Evolutionary conservation across 1,284 basidiomycete genomes (phyloP).

Genomic region (Caloboletus firmus): DNA sequence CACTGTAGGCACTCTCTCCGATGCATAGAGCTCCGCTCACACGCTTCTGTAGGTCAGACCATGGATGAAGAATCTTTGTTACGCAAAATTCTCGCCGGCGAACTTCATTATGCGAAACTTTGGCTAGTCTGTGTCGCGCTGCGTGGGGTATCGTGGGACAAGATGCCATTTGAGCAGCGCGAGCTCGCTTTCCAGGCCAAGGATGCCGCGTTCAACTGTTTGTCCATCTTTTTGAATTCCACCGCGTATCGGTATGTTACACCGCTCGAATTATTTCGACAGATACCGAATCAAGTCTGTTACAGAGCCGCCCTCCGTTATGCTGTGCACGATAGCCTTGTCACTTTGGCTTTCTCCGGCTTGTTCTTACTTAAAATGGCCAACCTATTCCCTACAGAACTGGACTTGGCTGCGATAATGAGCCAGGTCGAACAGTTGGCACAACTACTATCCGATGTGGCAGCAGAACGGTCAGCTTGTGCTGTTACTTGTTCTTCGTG

Average conservation of each 20-base stretch:
- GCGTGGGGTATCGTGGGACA: conserved; percentile 89
- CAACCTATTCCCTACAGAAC: conserved; percentile 77
- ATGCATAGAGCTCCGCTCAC: conserved; percentile 7
- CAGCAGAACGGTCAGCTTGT: conserved; percentile 70
- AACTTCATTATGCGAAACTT: conserved; percentile 87
- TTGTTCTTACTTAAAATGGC: conserved; percentile 92
- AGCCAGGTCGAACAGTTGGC: conserved; percentile 82
- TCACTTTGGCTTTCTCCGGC: conserved; percentile 89
- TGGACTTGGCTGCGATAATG: conserved; percentile 73
- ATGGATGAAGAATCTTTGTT: conserved; percentile 84
- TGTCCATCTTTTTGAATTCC: conserved; percentile 78
- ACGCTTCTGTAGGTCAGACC: conserved; percentile 52
- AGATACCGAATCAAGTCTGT: conserved; percentile 1
- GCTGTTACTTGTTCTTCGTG: background rate
- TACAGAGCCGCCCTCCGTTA: conserved; percentile 78
- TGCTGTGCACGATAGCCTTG: conserved; percentile 90
- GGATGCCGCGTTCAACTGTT: conserved; percentile 83
- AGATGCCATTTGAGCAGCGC: conserved; percentile 90
- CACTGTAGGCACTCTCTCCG: conserved; percentile 54
- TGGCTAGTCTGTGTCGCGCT: conserved; percentile 93
- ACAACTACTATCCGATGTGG: conserved; percentile 79
- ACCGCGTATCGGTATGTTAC: conserved; percentile 66
- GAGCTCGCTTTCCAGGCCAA: conserved; percentile 94
- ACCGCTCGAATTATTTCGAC: background rate
- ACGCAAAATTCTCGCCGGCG: conserved; percentile 82